Conservation (phyloP, 2,329 filamentous ascomycete genomes). For the Fonsecaea erecta region DNA sequence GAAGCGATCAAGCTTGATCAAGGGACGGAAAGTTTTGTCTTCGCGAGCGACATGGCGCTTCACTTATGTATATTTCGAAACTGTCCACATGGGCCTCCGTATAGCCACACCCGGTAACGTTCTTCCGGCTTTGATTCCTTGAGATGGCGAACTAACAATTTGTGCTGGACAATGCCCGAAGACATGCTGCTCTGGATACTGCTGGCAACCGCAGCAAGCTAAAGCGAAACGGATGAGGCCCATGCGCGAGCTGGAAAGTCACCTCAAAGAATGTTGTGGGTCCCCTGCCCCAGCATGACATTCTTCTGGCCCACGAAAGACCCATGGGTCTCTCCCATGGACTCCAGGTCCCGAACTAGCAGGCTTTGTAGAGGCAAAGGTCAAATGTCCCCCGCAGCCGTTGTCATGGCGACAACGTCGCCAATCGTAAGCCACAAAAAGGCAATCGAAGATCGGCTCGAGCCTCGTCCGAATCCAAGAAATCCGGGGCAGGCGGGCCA, state of each 20-base stretch:
- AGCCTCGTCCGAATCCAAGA: neutral
- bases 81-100: neutral
- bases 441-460: neutral
- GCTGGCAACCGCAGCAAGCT: neutral
- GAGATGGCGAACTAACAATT: constrained; percentile 5
- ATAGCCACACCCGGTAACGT: constrained; percentile 14
- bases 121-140: constrained; percentile 6
- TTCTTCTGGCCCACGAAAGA: constrained; percentile 1
- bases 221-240: neutral
- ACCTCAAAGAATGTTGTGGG: constrained; percentile 12
- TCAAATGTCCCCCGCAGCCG: neutral
- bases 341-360: neutral
- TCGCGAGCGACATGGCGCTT: neutral
- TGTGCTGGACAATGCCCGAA: constrained; percentile 20
- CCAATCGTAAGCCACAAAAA: constrained; percentile 21
- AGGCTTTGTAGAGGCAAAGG: neutral
- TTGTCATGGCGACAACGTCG: constrained; percentile 12
- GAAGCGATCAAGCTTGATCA: neutral
- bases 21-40: neutral
- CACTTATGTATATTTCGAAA: neutral
- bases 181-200: constrained; percentile 30
- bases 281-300: constrained; percentile 1
- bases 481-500: neutral
- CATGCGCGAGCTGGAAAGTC: neutral
- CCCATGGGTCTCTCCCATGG: neutral